Evolutionary conservation across 2,329 filamentous ascomycete genomes (phyloP).

Genomic region (Tolypocladium capitatum): DNA sequence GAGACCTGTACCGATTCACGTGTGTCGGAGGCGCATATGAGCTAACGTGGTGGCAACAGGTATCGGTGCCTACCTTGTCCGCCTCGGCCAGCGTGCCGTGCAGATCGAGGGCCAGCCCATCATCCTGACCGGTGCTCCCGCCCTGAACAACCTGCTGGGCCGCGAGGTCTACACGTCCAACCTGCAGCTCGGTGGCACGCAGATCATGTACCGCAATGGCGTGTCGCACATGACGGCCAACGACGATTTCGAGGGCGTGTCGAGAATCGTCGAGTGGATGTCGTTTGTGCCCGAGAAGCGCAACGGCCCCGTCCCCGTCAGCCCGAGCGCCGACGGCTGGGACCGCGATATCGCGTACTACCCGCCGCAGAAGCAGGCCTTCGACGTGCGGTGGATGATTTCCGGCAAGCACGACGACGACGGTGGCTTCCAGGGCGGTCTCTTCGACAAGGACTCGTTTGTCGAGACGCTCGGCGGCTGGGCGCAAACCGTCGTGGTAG

Average conservation of each 20-base stretch:
- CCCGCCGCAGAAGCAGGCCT: conserved; percentile 67
- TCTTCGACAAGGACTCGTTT: conserved; percentile 95
- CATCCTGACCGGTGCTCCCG: conserved; percentile 92
- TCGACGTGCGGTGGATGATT: conserved; percentile 92
- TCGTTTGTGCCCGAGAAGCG: conserved; percentile 95
- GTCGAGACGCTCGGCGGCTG: conserved; percentile 93
- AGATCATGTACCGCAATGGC: conserved; percentile 99
- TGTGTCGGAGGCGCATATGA: not conserved
- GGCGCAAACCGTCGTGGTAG: conserved; percentile 93
- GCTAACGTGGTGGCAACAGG: conserved; percentile 26
- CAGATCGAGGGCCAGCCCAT: conserved; percentile 98
- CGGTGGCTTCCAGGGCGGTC: conserved; percentile 60
- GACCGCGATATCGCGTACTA: conserved; percentile 84
- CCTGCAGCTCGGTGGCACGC: conserved; percentile 97
- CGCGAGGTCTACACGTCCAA: conserved; percentile 99
- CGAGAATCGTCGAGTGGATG: conserved; percentile 97
- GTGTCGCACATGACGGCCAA: conserved; percentile 97
- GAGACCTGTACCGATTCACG: no score
- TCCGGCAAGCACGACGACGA: conserved; percentile 68
- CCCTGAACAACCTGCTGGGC: conserved; percentile 94
- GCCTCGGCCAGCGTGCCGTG: conserved; percentile 93
- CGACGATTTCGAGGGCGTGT: conserved; percentile 95
- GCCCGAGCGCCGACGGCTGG: conserved; percentile 74
- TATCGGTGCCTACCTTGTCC: conserved; percentile 98
- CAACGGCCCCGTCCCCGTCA: conserved; percentile 83